Base-by-base conservation (phyloP, 2,329 filamentous ascomycete genomes). In the Phialophora chinensis region DNA sequence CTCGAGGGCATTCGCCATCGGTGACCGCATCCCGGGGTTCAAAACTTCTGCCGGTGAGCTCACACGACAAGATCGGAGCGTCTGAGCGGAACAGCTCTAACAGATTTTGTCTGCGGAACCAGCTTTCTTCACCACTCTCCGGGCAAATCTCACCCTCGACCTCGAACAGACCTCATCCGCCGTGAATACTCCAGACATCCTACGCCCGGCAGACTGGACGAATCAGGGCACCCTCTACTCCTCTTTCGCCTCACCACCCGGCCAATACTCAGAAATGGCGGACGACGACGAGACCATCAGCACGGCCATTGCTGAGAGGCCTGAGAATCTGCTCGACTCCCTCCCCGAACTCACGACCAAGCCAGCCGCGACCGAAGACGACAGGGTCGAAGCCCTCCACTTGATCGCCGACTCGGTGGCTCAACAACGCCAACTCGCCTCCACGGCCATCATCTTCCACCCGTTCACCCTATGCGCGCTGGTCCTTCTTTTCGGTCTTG, bases 71-170 rank as follows among this genome's bases (percentile, higher is more conserved):
- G 8, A 17, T 42, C 7, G 35, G 35, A 14, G 35, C 4, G 12
- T 42, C 17, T 50, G 52, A 54, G 52, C 52, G 5, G 33, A 29
- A 7, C n/a, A n/a, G 53, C 29, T 29, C 53, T 55, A 29, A 55
- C 53, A 31, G 53, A 31, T 55, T n/a, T n/a, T 17, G 14, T n/a
- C 17, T n/a, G 55, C 56, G 11, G 42, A 47, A 62, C 60, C 62
- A 95, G 91, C 91, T 29, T 95, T 95, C 82, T 90, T 95, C 79
- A 90, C 88, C 63, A 94, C 92, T 72, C 84, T 95, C 17, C 88
- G 91, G 72, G 90, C 90, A 70, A 95, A 95, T 75, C 86, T 95
- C 63, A 88, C 89, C 73, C 87, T 94, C 74, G 82, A 80, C 72
- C 80, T 82, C 35, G 80, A 82, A 54, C 88, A 83, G 68, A 80